Evolutionary conservation across 2,329 filamentous ascomycete species (phyloP).

Genomic region (Trichoderma oligosporum): DNA sequence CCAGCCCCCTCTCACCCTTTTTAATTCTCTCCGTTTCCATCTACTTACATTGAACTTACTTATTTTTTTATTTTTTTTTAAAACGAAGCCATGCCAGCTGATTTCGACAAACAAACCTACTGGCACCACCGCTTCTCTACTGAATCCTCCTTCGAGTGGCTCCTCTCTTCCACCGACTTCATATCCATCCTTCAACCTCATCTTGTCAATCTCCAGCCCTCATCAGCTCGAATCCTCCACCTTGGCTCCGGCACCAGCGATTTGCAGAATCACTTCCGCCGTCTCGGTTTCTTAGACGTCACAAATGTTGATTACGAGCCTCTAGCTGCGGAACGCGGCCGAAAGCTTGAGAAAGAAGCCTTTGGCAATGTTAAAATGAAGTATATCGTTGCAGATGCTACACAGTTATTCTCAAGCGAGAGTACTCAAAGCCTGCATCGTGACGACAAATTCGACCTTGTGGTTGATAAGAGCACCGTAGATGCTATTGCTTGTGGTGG

Average conservation of each 20-base stretch:
- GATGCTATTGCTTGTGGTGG: conserved; percentile 48
- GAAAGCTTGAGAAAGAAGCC: conserved; percentile 35
- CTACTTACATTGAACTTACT: not conserved
- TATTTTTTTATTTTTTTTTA: too few species aligned
- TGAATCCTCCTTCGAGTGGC: conserved; percentile 48
- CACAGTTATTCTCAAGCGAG: conserved; percentile 29
- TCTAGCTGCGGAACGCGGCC: conserved; percentile 43
- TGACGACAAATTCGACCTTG: conserved; percentile 36
- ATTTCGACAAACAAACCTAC: conserved; percentile 49
- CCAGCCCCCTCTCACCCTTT: too few species aligned
- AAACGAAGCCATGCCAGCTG: conserved; percentile 27
- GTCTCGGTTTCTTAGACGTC: conserved; percentile 39
- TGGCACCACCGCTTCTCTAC: conserved; percentile 46
- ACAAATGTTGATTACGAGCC: conserved; percentile 51
- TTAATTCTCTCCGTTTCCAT: not conserved
- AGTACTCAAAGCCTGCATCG: not conserved
- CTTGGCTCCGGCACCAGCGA: conserved; percentile 50
- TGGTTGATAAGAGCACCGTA: conserved; percentile 48
- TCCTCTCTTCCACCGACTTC: conserved; percentile 41
- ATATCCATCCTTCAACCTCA: conserved; percentile 39
- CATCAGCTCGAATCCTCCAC: conserved; percentile 40
- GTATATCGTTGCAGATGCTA: conserved; percentile 46
- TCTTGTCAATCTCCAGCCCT: conserved; percentile 29
- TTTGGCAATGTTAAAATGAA: conserved; percentile 45
- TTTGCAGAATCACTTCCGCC: conserved; percentile 45